phyloP scores from a whole-genome alignment of 345 rosid genomes.

The Linum lewisii region DNA sequence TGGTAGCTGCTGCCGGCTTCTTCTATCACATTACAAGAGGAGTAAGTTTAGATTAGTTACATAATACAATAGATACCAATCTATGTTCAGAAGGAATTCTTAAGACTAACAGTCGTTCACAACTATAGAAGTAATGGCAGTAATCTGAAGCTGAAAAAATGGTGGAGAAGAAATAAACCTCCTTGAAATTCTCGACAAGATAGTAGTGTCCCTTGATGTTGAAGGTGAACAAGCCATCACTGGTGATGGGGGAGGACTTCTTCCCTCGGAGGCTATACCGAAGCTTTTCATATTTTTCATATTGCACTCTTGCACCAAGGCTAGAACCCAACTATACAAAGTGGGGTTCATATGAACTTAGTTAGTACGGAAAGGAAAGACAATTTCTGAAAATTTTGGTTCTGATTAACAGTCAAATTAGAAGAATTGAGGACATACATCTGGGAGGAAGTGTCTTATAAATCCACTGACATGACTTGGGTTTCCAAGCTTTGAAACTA shows the following conservation, averaged over 20 bases:
- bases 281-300: constrained; percentile 58
- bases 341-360: neutral
- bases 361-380: too few relatives aligned
- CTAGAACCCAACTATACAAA: constrained; percentile 42
- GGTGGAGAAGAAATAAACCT: constrained; percentile 31
- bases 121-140: neutral
- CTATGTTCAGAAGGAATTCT: neutral
- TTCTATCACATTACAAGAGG: constrained; percentile 33
- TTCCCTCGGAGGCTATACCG: constrained; percentile 58
- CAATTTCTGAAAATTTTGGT: neutral
- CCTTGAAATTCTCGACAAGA: constrained; percentile 58
- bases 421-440: constrained; percentile 30
- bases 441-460: constrained; percentile 58
- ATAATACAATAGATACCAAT: neutral
- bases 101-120: neutral
- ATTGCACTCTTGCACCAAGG: constrained; percentile 61
- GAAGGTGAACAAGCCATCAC: constrained; percentile 39
- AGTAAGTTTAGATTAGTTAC: neutral
- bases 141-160: neutral
- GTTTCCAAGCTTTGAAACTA: constrained; percentile 62
- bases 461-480: constrained; percentile 53
- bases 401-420: neutral
- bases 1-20: constrained; percentile 71
- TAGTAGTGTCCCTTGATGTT: constrained; percentile 64
- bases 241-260: constrained; percentile 55